These are phyloP conservation scores for Microbotryomycetes sp. DNA, from an alignment of 1,284 basidiomycete genomes.

Conservation along the genomic window DNA sequence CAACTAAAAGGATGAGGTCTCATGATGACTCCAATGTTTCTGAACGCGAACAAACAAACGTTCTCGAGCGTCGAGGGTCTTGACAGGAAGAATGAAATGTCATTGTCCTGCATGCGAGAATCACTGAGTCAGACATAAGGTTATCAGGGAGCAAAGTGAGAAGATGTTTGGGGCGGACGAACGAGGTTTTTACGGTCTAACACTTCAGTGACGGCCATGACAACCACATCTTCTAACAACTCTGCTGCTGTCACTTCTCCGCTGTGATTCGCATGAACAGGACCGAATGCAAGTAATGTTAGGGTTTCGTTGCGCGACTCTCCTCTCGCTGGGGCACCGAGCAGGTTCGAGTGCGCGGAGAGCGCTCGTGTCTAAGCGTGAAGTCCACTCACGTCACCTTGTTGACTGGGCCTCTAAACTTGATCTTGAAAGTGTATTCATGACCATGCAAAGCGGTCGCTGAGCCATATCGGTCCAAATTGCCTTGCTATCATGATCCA, in stretches of 20 bases:
- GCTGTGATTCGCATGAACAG: not conserved
- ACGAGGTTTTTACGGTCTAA: constrained; percentile 6
- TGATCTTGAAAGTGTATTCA: constrained; percentile 15
- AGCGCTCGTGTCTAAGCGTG: not conserved
- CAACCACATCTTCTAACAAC: constrained; percentile 16
- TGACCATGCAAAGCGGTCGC: constrained; percentile 22
- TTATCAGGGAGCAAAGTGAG: not conserved
- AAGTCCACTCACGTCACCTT: constrained; percentile 18
- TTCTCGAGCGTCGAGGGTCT: constrained; percentile 31
- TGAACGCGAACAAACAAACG: constrained; percentile 24
- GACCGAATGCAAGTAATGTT: no score
- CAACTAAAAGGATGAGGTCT: constrained; percentile 5
- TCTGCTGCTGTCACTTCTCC: constrained; percentile 6
- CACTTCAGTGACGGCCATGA: constrained; percentile 16
- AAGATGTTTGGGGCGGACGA: not conserved
- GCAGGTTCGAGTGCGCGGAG: no score
- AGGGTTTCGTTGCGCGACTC: no score
- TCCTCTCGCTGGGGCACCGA: no score
- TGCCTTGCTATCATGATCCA: constrained; percentile 1
- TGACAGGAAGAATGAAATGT: constrained; percentile 22
- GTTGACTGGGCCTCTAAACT: constrained; percentile 14
- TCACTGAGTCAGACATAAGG: not conserved
- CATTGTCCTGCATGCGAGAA: constrained; percentile 9
- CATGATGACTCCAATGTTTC: constrained; percentile 22
- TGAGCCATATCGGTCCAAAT: constrained; percentile 8